Percentiles rank a stretch among this genome's conserved stretches.
These are phyloP conservation scores for Spizellomyces sp. DNA, from an alignment of 192 early-diverging fungal species.

Conservation along the genomic window DNA sequence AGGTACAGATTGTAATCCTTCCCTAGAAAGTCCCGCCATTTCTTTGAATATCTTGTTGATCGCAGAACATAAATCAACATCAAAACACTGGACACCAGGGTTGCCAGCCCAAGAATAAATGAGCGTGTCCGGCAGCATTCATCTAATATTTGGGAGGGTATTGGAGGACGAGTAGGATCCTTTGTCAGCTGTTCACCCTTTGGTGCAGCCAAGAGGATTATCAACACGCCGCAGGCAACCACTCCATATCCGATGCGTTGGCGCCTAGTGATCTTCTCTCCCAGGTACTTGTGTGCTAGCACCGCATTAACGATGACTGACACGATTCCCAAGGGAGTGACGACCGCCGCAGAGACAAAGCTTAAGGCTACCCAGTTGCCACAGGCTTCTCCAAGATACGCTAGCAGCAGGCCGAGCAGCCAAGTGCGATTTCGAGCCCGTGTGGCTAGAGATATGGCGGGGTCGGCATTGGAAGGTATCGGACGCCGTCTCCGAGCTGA, in stretches of 20 bases:
- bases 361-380: conserved; percentile 33
- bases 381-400: conserved; percentile 35
- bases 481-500: conserved; percentile 7
- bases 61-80: conserved; percentile 8
- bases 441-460: background rate
- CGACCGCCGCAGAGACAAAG: conserved; percentile 34
- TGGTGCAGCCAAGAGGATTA: conserved; percentile 36
- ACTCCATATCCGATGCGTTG: conserved; percentile 30
- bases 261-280: conserved; percentile 11
- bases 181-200: background rate
- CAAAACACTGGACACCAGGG: conserved; percentile 23
- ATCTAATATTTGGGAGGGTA: conserved; percentile 21
- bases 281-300: conserved; percentile 24
- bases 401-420: conserved; percentile 28
- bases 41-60: background rate
- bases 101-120: conserved; percentile 23
- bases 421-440: conserved; percentile 16
- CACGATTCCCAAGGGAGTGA: conserved; percentile 39
- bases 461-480: background rate
- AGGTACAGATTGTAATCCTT: conserved; percentile 10
- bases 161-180: background rate
- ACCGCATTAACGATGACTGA: conserved; percentile 29
- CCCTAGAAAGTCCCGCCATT: background rate
- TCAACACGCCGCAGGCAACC: conserved; percentile 23
- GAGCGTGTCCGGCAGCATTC: conserved; percentile 19